Evolutionary conservation across 2,329 filamentous ascomycete genomes (phyloP), one percentile per base, ranked within the genome.

Genomic region (Ceratocystis destructans): DNA sequence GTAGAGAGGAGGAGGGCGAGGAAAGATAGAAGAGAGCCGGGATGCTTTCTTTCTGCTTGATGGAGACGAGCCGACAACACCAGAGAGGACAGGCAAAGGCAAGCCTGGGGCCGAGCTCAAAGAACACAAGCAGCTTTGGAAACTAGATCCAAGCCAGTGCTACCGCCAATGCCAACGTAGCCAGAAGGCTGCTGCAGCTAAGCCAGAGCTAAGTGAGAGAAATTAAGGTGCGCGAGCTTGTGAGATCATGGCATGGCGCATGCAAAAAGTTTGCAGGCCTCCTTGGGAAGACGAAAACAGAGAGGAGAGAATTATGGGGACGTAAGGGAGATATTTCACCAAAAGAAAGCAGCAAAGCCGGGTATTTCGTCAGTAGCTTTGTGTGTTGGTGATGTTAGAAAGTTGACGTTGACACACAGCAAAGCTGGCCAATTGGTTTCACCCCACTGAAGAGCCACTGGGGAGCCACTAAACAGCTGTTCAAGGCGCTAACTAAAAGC

Each of bases 91-190:
- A 59, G 33, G 55, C 3, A 28, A 59, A 37, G 33, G 55, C 8
- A 28, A 59, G 55, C 55, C n/a, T 53, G 48, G 22, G 55, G 20
- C 17, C 12, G 17, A 37, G 2, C 15, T 37, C 55, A 37, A 59
- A 59, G 55, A 37, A 59, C 31, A 41, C 37, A 41, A 59, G 55
- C 55, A n/a, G 55, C 55, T 59, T 59, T 59, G 17, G 12, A 41
- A 15, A 8, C 37, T 41, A 1, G 12, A 25, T 0, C 28, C 28
- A 28, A 41, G 10, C 37, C 37, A 41, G 37, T 15, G 37, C 37
- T 41, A 41, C 10, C 12, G 37, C 12, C 37, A 59, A 20, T 37
- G 55, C 55, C 55, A 59, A 37, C 55, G 55, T 31, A 59, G 17
- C 55, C 28, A 31, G 55, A 59, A 59, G 8, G 55, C 55, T 59